Conservation (phyloP, 2,329 filamentous ascomycete genomes). For the Fonsecaea erecta region DNA sequence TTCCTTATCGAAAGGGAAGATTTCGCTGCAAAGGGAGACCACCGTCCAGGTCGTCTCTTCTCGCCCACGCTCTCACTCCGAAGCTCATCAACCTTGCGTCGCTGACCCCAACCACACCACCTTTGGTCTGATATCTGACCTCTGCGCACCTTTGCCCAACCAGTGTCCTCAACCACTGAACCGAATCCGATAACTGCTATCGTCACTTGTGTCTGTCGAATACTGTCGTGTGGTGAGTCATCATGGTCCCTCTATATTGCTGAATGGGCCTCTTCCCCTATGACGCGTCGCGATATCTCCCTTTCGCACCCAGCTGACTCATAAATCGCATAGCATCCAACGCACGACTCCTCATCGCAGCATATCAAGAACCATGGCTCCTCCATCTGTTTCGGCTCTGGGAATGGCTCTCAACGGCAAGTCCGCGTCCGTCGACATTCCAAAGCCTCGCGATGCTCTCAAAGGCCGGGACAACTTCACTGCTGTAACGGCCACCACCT, state of each 20-base stretch:
- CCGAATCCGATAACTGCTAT: conserved; percentile 15
- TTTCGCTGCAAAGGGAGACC: conserved; percentile 33
- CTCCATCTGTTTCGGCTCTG: conserved; percentile 51
- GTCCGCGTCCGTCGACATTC: conserved; percentile 56
- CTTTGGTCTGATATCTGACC: conserved; percentile 22
- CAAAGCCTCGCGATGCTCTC: conserved; percentile 48
- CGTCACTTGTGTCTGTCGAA: conserved; percentile 21
- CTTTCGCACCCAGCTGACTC: conserved; percentile 32
- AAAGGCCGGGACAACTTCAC: conserved; percentile 45
- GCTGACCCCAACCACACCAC: conserved; percentile 14
- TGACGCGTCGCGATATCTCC: conserved; percentile 20
- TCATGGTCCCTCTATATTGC: conserved; percentile 2
- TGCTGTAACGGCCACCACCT: conserved; percentile 38
- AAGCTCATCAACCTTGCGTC: conserved; percentile 21
- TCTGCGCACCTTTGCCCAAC: conserved; percentile 27
- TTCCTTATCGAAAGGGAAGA: conserved; percentile 37
- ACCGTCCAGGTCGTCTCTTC: conserved; percentile 35
- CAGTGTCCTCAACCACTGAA: conserved; percentile 12
- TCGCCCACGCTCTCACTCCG: conserved; percentile 19
- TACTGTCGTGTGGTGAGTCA: conserved; percentile 33
- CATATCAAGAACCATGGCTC: conserved; percentile 49
- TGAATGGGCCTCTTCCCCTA: neutral
- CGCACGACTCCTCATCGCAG: conserved; percentile 29
- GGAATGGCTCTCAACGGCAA: conserved; percentile 57
- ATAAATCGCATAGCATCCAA: conserved; percentile 21